These are phyloP conservation scores for Ophiostoma fasciatum DNA, from an alignment of 2,329 filamentous ascomycete species.

Conservation along the genomic window DNA sequence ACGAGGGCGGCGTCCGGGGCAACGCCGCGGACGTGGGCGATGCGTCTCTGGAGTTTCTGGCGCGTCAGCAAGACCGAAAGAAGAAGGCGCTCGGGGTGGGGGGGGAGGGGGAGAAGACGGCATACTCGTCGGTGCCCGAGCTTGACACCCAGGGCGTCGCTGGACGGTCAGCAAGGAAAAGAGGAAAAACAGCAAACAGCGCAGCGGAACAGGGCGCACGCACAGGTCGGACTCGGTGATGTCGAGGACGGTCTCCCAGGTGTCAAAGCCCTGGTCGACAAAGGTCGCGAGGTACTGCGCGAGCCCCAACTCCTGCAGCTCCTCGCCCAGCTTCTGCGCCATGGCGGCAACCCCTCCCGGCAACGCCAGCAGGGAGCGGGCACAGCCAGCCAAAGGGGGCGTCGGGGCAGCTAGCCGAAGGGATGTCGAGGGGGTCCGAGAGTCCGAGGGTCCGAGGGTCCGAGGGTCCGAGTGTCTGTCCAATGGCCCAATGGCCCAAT, in stretches of 20 bases:
- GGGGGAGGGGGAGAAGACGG: too few species aligned
- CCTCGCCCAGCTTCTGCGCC: constrained; percentile 46
- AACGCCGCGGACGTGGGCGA: constrained; percentile 57
- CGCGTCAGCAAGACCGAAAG: too few species aligned
- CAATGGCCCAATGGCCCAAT: too few species aligned
- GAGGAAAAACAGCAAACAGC: not conserved
- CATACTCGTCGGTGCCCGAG: constrained; percentile 66
- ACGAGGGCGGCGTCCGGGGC: constrained; percentile 37
- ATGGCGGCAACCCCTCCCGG: too few species aligned
- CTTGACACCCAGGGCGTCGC: constrained; percentile 61
- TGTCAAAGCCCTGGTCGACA: constrained; percentile 67
- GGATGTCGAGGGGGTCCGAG: too few species aligned
- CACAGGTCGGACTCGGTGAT: constrained; percentile 76
- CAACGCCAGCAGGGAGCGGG: too few species aligned
- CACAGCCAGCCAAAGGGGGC: too few species aligned
- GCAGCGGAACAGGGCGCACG: too few species aligned
- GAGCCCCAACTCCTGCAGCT: constrained; percentile 63
- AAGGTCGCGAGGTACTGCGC: constrained; percentile 62
- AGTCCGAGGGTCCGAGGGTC: too few species aligned
- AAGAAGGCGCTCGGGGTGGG: too few species aligned
- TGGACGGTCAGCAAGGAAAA: constrained; percentile 18
- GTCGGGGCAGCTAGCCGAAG: too few species aligned
- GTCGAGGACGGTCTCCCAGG: constrained; percentile 70
- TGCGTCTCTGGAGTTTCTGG: constrained; percentile 70
- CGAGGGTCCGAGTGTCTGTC: too few species aligned